Conservation (phyloP, 2,329 filamentous ascomycete genomes). For the Zarea fungicola region DNA sequence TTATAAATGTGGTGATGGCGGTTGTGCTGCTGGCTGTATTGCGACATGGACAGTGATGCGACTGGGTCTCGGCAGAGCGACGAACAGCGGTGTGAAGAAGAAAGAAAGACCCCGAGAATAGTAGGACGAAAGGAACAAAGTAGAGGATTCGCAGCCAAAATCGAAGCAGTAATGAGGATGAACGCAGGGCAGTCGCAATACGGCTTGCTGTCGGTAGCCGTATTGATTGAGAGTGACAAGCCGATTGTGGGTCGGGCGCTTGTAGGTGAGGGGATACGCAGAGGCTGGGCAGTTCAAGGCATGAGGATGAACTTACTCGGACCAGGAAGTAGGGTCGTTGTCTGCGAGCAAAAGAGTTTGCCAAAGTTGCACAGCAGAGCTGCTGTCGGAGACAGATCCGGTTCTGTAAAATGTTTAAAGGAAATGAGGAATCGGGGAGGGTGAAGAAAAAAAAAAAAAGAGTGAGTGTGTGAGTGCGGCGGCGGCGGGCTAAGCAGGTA, state of each 20-base stretch:
- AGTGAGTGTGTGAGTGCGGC: slow-evolving; percentile 6
- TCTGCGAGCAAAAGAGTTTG: slow-evolving; percentile 3
- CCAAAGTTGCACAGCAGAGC: neutral
- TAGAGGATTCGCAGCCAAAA: neutral
- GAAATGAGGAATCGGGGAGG: neutral
- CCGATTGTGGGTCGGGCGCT: slow-evolving; percentile 14
- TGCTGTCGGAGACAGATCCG: slow-evolving; percentile 1
- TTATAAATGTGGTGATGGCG: neutral
- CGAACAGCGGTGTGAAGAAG: neutral
- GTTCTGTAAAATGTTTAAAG: neutral
- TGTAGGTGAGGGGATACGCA: slow-evolving; percentile 13
- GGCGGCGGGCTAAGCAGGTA: slow-evolving; percentile 1
- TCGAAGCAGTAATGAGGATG: neutral
- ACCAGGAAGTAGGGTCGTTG: neutral
- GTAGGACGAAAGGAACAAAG: neutral
- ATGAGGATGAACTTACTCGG: slow-evolving; percentile 9
- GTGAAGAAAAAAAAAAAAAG: neutral
- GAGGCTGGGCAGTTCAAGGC: slow-evolving; percentile 8
- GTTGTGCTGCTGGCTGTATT: neutral
- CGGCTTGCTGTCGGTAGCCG: slow-evolving; percentile 12
- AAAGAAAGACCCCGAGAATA: neutral
- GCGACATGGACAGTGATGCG: neutral
- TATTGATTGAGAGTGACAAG: slow-evolving; percentile 3
- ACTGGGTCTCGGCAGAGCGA: neutral
- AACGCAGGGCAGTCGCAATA: slow-evolving; percentile 2